Conservation (phyloP, 768 basidiomycete genomes). For the Lactifluus piperatus region DNA sequence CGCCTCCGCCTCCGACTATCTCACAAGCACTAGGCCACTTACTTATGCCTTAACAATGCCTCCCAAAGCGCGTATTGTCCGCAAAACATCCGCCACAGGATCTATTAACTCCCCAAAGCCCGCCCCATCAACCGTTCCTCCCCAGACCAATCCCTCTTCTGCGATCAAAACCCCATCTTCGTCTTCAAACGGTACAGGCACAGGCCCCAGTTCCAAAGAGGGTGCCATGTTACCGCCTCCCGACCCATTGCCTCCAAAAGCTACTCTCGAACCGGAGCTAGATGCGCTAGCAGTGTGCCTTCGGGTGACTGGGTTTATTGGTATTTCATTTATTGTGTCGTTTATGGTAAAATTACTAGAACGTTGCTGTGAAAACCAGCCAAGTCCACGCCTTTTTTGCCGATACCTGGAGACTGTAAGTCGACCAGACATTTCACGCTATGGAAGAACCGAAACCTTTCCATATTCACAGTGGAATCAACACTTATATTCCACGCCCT, state of each 20-base stretch:
- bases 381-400: constrained; percentile 64
- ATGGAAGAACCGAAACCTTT: not conserved
- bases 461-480: constrained; percentile 39
- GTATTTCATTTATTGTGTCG: not conserved
- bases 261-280: constrained; percentile 58
- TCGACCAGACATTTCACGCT: constrained; percentile 1
- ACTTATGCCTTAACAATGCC: constrained; percentile 30
- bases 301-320: constrained; percentile 35
- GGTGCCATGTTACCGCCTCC: constrained; percentile 49
- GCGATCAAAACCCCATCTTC: constrained; percentile 10
- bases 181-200: not conserved
- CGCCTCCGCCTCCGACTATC: not conserved
- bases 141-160: constrained; percentile 25
- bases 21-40: not conserved
- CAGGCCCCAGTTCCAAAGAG: constrained; percentile 8
- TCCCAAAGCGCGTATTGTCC: constrained; percentile 34
- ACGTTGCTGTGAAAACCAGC: constrained; percentile 40
- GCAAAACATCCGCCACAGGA: constrained; percentile 24
- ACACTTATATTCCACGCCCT: constrained; percentile 48
- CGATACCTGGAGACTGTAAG: constrained; percentile 57
- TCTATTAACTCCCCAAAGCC: constrained; percentile 2
- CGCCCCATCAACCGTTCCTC: not conserved
- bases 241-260: constrained; percentile 30
- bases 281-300: constrained; percentile 47
- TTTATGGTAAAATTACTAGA: not conserved